Evolutionary conservation across 129 eudicot genomes (phyloP), one percentile per base, ranked within the genome.

Genomic region (Oenanthe sinensis): DNA sequence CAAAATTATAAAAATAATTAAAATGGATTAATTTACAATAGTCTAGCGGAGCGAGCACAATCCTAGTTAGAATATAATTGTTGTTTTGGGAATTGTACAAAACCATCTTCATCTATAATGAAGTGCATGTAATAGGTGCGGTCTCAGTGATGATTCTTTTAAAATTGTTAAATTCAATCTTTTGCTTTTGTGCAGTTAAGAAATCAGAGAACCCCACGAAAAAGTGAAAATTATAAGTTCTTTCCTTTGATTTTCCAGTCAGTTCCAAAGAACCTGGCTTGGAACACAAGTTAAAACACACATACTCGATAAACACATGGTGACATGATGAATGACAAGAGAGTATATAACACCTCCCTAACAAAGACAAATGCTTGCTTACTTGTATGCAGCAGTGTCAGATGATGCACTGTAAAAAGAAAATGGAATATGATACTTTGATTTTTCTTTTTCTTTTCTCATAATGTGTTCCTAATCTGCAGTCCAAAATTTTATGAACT

Each of bases 401-500:
- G 4, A n/a, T 54, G 65, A 55, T 55, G 2, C 30, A 22, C 65
- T 55, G 28, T 55, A 9, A 7, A 55, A 22, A 55, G 65, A 55
- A 55, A 55, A 22, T 55, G 28, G 63, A 13, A 22, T 22, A 2
- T 58, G 67, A n/a, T 58, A 58, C 67, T 58, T 58, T 58, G 67
- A n/a, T 58, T 58, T 58, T n/a, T 58, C 67, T 58, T 58, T 58
- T 58, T 58, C 67, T n/a, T 58, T 49, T 58, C 67, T 58, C 15
- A 58, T 5, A 58, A 58, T 8, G 15, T 58, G 67, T 33, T 58
- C 14, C 67, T 58, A 22, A 55, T 8, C 2, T 55, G 28, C n/a
- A n/a, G n/a, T 55, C 22, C 65, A 0, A 6, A 55, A 55, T 6
- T 22, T 20, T 55, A 55, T 22, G 28, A 55, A 22, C 28, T n/a